phyloP scores from a whole-genome alignment of 23 red algal species.

The Gracilaria gracilis region DNA sequence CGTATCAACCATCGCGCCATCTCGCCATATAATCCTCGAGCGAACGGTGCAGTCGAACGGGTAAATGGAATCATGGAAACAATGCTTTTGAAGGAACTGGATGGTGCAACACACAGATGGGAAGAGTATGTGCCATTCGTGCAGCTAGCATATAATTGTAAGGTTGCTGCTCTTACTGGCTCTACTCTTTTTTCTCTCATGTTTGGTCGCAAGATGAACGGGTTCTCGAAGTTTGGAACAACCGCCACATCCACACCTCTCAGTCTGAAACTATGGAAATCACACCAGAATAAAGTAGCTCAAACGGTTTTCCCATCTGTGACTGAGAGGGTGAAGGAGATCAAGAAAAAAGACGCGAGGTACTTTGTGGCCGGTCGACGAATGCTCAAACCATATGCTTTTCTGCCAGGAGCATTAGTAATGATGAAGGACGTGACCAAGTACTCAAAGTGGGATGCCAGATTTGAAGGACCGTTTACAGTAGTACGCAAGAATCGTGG shows the following conservation, averaged over 20 bases:
- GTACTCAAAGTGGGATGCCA: constrained; percentile 27
- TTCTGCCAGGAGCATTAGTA: not conserved
- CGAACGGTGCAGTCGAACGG: constrained; percentile 2
- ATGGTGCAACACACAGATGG: no score
- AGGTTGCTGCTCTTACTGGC: not conserved
- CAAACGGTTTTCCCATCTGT: not conserved
- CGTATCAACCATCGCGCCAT: constrained; percentile 13
- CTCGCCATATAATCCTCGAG: not conserved
- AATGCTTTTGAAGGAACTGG: constrained; percentile 20
- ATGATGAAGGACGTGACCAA: constrained; percentile 16
- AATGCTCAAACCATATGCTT: not conserved
- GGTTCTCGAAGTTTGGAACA: not conserved
- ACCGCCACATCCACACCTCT: not conserved
- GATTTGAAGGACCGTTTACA: constrained; percentile 13
- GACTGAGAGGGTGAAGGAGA: not conserved
- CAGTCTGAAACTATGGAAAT: not conserved
- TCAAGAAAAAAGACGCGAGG: not conserved
- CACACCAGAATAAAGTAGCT: not conserved
- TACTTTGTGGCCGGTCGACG: not conserved
- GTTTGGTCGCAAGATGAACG: constrained; percentile 1
- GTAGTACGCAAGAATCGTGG: constrained; percentile 37
- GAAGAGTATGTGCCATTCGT: no score
- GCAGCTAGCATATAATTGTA: constrained; percentile 45
- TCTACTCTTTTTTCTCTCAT: constrained; percentile 11
- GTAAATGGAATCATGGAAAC: constrained; percentile 1